Conservation (phyloP, 164 flowering plant species). For the Amborella trichopoda region DNA sequence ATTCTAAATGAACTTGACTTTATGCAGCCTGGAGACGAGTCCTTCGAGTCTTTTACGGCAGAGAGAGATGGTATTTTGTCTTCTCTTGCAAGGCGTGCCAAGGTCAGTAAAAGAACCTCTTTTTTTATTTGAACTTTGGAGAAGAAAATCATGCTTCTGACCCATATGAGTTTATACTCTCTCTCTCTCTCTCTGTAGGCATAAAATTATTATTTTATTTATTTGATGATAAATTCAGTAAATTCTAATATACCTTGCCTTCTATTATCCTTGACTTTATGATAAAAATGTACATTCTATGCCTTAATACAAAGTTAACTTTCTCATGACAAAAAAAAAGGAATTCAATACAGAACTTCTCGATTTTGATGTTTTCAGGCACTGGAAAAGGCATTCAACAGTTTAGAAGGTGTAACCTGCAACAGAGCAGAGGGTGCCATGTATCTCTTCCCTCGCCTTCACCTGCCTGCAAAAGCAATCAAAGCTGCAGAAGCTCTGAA, state of each 20-base stretch:
- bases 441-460: constrained; percentile 87
- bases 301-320: too few species aligned
- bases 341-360: too few species aligned
- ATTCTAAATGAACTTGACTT: background rate
- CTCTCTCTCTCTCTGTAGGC: background rate
- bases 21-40: constrained; percentile 90
- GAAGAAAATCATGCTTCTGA: too few species aligned
- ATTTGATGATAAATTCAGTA: too few species aligned
- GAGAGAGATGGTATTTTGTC: constrained; percentile 81
- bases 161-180: too few species aligned
- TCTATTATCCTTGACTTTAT: too few species aligned
- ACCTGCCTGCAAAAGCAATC: constrained; percentile 70
- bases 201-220: too few species aligned
- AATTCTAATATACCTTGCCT: too few species aligned
- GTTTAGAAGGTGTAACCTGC: constrained; percentile 85
- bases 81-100: constrained; percentile 86
- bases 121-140: too few species aligned
- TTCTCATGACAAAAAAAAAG: too few species aligned
- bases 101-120: constrained; percentile 38
- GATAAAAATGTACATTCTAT: too few species aligned
- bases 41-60: constrained; percentile 66
- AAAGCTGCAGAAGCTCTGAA: constrained; percentile 71
- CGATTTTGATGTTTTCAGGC: too few species aligned
- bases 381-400: constrained; percentile 81
- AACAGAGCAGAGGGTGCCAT: constrained; percentile 97